phyloP scores from a whole-genome alignment of 1,284 basidiomycete genomes.

The Earliella scabrosa region DNA sequence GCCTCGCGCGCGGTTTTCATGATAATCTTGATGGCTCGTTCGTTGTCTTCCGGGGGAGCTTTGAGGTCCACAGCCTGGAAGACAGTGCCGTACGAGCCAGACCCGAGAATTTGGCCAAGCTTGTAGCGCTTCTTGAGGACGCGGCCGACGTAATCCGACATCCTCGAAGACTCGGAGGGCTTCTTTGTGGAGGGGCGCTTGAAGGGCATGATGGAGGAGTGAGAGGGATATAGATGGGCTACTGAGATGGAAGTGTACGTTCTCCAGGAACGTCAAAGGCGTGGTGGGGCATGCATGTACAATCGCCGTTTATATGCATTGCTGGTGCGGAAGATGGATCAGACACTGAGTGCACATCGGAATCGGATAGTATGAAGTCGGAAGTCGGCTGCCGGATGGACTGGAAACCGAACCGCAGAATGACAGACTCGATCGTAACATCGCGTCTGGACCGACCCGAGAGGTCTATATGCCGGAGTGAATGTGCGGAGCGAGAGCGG shows the following conservation, averaged over 20 bases:
- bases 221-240: not conserved
- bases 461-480: no score
- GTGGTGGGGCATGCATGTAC: not conserved
- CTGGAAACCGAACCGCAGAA: no score
- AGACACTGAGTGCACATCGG: no score
- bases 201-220: slow-evolving; percentile 3
- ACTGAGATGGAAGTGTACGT: not conserved
- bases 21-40: slow-evolving; percentile 30
- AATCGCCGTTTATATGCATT: not conserved
- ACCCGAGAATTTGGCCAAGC: slow-evolving; percentile 33
- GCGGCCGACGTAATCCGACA: slow-evolving; percentile 24
- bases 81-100: slow-evolving; percentile 9
- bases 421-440: no score
- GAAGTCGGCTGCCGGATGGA: no score
- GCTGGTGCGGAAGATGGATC: not conserved
- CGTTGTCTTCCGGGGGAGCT: slow-evolving; percentile 65
- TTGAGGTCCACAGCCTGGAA: slow-evolving; percentile 45
- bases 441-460: no score
- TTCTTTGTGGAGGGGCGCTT: slow-evolving; percentile 5
- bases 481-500: no score
- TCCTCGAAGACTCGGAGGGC: slow-evolving; percentile 8
- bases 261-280: not conserved
- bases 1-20: slow-evolving; percentile 25
- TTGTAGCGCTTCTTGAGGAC: slow-evolving; percentile 42
- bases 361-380: no score